These are phyloP conservation scores for Copromyces sp. DNA, from an alignment of 495 filamentous ascomycete species.

Conservation along the genomic window DNA sequence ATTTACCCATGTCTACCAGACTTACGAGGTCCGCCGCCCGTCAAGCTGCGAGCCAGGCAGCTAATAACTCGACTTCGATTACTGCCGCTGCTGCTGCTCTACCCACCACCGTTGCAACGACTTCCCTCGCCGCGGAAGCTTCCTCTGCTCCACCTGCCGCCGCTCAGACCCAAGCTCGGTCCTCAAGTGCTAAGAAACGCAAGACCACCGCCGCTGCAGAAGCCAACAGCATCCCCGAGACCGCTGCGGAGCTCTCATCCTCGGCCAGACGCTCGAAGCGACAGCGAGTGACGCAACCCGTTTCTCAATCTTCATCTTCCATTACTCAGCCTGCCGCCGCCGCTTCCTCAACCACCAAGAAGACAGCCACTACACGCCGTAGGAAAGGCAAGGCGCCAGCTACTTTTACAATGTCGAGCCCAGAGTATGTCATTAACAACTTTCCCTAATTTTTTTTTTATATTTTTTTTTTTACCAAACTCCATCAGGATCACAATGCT, in stretches of 20 bases:
- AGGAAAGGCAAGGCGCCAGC: conserved; percentile 49
- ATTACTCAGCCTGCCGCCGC: conserved; percentile 13
- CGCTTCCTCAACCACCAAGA: conserved; percentile 17
- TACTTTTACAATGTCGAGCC: conserved; percentile 65
- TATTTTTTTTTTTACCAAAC: background rate
- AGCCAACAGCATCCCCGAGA: conserved; percentile 18
- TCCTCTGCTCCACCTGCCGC: conserved; percentile 32
- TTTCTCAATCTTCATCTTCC: background rate
- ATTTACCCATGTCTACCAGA: conserved; percentile 73
- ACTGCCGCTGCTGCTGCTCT: conserved; percentile 26
- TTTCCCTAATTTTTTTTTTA: background rate
- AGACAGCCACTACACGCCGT: conserved; percentile 40
- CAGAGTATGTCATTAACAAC: conserved; percentile 46
- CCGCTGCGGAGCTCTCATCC: conserved; percentile 19
- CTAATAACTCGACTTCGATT: conserved; percentile 33
- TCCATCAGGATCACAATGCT: conserved; percentile 2
- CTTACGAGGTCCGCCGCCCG: conserved; percentile 70
- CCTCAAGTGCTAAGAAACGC: conserved; percentile 29
- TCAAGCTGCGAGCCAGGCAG: conserved; percentile 53
- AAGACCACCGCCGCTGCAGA: conserved; percentile 19
- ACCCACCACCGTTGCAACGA: conserved; percentile 18
- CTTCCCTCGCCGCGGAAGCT: conserved; percentile 9
- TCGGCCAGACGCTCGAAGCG: conserved; percentile 45
- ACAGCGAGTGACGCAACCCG: conserved; percentile 30
- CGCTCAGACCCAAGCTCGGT: conserved; percentile 22